These are phyloP conservation scores for Ascochyta clinopodiicola DNA, from an alignment of 2,329 filamentous ascomycete species.

Conservation along the genomic window DNA sequence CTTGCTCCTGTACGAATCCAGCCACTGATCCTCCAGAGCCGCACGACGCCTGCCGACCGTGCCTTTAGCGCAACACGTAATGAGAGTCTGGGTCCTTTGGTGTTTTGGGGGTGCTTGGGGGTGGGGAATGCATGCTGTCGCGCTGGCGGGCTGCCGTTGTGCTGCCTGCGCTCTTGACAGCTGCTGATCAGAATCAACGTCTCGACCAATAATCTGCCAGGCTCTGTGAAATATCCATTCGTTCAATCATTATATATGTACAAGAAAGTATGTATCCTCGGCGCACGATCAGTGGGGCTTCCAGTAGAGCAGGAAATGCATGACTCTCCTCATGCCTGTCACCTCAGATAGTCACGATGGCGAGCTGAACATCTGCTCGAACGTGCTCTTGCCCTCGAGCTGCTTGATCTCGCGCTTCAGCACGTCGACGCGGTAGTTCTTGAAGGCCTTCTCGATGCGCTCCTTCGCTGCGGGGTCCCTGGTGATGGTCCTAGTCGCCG, in stretches of 20 bases:
- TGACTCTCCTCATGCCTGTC: slow-evolving; percentile 7
- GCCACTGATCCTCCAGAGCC: slow-evolving; percentile 18
- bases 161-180: not conserved
- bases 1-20: slow-evolving; percentile 8
- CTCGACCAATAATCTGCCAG: not conserved
- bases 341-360: slow-evolving; percentile 11
- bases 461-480: slow-evolving; percentile 60
- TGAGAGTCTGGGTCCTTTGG: slow-evolving; percentile 4
- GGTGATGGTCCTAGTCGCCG: slow-evolving; percentile 61
- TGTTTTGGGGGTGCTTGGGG: slow-evolving; percentile 7
- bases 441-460: slow-evolving; percentile 69
- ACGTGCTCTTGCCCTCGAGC: slow-evolving; percentile 56
- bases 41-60: slow-evolving; percentile 6
- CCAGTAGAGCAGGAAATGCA: slow-evolving; percentile 16
- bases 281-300: slow-evolving; percentile 10
- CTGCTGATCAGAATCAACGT: not conserved
- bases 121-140: not conserved
- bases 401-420: slow-evolving; percentile 64
- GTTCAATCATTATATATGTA: slow-evolving; percentile 3
- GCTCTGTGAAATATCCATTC: not conserved
- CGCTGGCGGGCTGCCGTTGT: not conserved
- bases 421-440: slow-evolving; percentile 68
- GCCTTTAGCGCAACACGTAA: slow-evolving; percentile 15
- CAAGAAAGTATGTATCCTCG: not conserved
- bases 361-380: slow-evolving; percentile 38